A percentile compares a stretch with the other conserved stretches of the same genome.
These are phyloP conservation scores for Ogataea dorogensis DNA, from an alignment of 805 yeast species.

Conservation along the genomic window DNA sequence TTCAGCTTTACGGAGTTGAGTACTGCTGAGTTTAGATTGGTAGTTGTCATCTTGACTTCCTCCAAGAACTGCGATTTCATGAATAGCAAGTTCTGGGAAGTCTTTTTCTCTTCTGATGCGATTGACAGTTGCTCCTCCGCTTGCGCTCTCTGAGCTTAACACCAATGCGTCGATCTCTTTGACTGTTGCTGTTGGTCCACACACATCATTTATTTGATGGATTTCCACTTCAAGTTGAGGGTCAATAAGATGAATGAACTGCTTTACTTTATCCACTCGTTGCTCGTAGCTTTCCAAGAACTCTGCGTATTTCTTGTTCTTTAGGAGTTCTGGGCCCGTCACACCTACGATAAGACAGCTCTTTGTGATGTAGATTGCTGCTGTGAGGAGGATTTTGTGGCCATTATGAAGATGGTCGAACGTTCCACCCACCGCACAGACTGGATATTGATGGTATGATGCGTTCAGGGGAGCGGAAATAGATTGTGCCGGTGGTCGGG, in stretches of 20 bases:
- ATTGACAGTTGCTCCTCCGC: constrained; percentile 77
- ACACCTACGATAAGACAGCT: constrained; percentile 71
- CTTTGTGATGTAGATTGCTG: constrained; percentile 62
- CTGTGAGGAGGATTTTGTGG: constrained; percentile 78
- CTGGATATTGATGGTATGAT: constrained; percentile 12
- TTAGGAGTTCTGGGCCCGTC: constrained; percentile 71
- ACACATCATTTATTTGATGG: constrained; percentile 72
- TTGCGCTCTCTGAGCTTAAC: constrained; percentile 73
- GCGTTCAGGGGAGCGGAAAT: constrained; percentile 1
- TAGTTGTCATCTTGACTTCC: constrained; percentile 44
- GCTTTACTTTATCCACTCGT: constrained; percentile 47
- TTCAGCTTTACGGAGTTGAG: constrained; percentile 59
- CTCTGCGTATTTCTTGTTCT: constrained; percentile 71
- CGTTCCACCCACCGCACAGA: constrained; percentile 85
- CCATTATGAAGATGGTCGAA: constrained; percentile 97
- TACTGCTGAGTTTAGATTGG: constrained; percentile 80
- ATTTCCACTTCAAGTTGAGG: constrained; percentile 50
- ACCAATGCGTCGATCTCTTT: constrained; percentile 75
- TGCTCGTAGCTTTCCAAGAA: constrained; percentile 55
- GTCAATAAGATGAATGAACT: constrained; percentile 48
- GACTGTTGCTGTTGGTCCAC: constrained; percentile 89
- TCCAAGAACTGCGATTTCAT: constrained; percentile 65
- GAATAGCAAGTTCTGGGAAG: constrained; percentile 49
- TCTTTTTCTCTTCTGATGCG: constrained; percentile 56
- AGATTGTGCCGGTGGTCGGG: too few species aligned